These are phyloP conservation scores for Glebionis coronaria DNA, from an alignment of 129 eudicot genomes.

Conservation along the genomic window DNA sequence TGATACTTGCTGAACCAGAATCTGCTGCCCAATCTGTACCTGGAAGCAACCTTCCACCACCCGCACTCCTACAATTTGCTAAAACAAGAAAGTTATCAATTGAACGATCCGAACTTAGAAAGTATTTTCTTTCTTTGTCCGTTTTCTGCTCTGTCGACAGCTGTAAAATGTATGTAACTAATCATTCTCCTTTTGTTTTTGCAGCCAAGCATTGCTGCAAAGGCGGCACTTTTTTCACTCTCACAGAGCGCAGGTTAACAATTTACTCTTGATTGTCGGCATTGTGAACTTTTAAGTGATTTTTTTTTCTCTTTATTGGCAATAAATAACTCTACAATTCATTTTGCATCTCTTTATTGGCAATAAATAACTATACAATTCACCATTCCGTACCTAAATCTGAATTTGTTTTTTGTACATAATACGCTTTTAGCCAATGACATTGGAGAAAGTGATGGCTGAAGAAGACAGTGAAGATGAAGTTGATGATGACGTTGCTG, in stretches of 20 bases:
- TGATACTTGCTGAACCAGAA: conserved; percentile 57
- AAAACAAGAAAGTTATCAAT: conserved; percentile 74
- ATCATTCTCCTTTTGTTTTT: conserved; percentile 4
- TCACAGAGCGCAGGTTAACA: conserved; percentile 90
- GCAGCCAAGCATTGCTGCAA: conserved; percentile 79
- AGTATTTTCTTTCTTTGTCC: conserved; percentile 34
- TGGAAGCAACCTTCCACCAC: conserved; percentile 56
- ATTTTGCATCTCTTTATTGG: conserved; percentile 5
- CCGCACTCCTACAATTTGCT: conserved; percentile 70
- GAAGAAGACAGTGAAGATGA: conserved; percentile 98
- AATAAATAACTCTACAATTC: not conserved
- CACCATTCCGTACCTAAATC: conserved; percentile 1
- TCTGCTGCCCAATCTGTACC: conserved; percentile 53
- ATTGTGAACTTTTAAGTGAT: not conserved
- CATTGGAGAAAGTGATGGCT: conserved; percentile 81
- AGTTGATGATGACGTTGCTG: conserved; percentile 97
- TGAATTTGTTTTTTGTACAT: conserved; percentile 3
- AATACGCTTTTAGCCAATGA: conserved; percentile 69
- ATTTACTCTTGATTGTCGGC: not conserved
- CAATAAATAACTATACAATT: not conserved
- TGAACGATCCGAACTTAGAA: conserved; percentile 66
- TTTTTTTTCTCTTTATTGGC: not conserved
- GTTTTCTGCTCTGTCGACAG: not conserved
- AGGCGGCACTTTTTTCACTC: conserved; percentile 85
- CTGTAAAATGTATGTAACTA: not conserved